Percentiles rank a stretch among this genome's conserved stretches.
Evolutionary conservation across 768 basidiomycete species (phyloP).

Genomic region (Austroboletus eburneus): DNA sequence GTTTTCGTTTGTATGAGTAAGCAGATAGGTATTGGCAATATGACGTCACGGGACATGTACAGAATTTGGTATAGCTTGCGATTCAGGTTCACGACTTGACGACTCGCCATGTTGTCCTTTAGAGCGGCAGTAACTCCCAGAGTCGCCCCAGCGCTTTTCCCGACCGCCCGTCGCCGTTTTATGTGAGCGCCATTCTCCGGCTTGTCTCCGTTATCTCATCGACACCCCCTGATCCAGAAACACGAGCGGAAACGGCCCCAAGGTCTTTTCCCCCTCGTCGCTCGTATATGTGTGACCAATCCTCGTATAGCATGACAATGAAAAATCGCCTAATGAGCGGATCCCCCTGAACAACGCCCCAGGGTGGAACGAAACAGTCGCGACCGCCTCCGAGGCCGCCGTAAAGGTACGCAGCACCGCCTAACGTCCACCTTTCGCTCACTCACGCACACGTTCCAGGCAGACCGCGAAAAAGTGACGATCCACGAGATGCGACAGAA

Average conservation of each 20-base stretch:
- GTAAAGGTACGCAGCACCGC: constrained; percentile 44
- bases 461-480: constrained; percentile 18
- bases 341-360: constrained; percentile 46
- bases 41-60: constrained; percentile 14
- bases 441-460: constrained; percentile 14
- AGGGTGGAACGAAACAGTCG: constrained; percentile 70
- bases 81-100: neutral
- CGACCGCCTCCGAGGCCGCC: constrained; percentile 58
- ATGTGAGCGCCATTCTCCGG: neutral
- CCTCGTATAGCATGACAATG: no score
- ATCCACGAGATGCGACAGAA: constrained; percentile 19
- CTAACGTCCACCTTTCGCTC: neutral
- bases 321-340: no score
- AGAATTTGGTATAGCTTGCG: neutral
- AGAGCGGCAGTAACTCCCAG: constrained; percentile 3
- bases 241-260: constrained; percentile 57
- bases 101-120: constrained; percentile 13
- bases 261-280: constrained; percentile 31
- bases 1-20: no score
- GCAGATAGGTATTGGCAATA: no score
- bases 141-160: neutral
- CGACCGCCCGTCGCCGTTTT: neutral
- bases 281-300: neutral
- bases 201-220: constrained; percentile 3
- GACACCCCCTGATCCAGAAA: constrained; percentile 30